Evolutionary conservation across 805 yeast genomes (phyloP), one percentile per base, ranked within the genome.

Genomic region (Starmerella potacharoeniae): DNA sequence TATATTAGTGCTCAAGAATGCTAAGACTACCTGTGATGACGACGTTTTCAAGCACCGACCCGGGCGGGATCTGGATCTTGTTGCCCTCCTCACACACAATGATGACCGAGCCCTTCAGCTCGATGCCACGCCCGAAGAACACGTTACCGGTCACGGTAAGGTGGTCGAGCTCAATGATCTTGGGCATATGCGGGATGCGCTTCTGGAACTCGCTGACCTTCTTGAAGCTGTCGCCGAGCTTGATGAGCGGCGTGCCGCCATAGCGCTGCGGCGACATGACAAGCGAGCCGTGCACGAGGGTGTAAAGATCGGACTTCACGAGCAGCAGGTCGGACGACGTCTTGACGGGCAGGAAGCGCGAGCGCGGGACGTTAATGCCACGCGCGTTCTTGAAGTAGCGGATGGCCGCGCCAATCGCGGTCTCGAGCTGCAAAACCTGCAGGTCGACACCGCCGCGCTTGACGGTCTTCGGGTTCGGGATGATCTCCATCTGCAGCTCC

Each of bases 391-490:
- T 77, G 74, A 93, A 93, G 73, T 90, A 91, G 74, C 95, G 86
- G 69, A 93, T 93, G 49, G 97, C 97, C 41, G 98, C 97, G 77
- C 98, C 98, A 64, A 88, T 96, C 33, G 98, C 98, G 51, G 98
- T 93, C 77, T 93, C 98, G 68, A 93, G 81, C 75, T 91, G 98
- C 67, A 91, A 74, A 51, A 91, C 97, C 67, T 84, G 83, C 63
- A 84, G 77, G 62, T 90, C 96, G 52, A 76, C 74, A 62, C 80
- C 80, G 57, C 95, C 95, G 63, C 78, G 78, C 52, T 81, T 77
- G 68, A 93, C 82, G 51, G 93, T 75, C 75, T 93, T 93, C 64
- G 77, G 79, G 75, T 93, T 93, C 69, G 98, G 97, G 73, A 93
- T 93, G 71, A 93, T 93, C 74, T 93, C 98, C 75, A 86, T 80